These are phyloP conservation scores for Neurospora crassa DNA, from an alignment of 2,329 filamentous ascomycete genomes.

Conservation along the genomic window DNA sequence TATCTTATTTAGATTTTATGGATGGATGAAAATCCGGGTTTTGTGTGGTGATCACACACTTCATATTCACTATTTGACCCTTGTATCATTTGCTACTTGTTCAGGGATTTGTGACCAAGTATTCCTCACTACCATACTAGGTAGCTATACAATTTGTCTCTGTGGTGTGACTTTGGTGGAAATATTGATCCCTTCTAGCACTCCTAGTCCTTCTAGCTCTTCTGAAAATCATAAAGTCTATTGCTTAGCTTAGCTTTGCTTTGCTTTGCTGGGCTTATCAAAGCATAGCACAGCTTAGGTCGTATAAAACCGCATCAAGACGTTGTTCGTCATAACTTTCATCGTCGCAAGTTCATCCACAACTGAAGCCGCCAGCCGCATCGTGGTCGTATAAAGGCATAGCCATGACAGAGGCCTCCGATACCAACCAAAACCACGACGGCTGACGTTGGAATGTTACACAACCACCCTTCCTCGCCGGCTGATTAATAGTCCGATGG, in stretches of 20 bases:
- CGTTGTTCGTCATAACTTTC: background rate
- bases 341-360: background rate
- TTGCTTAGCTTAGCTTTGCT: background rate
- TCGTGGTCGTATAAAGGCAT: background rate
- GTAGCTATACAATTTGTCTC: background rate
- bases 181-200: background rate
- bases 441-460: background rate
- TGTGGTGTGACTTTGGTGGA: background rate
- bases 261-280: too few species aligned
- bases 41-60: background rate
- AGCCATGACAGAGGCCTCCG: background rate
- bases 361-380: background rate
- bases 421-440: background rate
- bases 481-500: background rate
- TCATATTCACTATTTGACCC: too few species aligned
- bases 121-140: too few species aligned
- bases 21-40: too few species aligned
- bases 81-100: too few species aligned
- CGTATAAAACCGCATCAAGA: background rate
- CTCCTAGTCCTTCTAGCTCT: background rate
- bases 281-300: too few species aligned
- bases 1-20: too few species aligned
- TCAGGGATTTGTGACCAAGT: too few species aligned
- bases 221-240: background rate
- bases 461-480: background rate